Base-by-base conservation (phyloP, 2,329 filamentous ascomycete species). In the Botrytis squamosa region DNA sequence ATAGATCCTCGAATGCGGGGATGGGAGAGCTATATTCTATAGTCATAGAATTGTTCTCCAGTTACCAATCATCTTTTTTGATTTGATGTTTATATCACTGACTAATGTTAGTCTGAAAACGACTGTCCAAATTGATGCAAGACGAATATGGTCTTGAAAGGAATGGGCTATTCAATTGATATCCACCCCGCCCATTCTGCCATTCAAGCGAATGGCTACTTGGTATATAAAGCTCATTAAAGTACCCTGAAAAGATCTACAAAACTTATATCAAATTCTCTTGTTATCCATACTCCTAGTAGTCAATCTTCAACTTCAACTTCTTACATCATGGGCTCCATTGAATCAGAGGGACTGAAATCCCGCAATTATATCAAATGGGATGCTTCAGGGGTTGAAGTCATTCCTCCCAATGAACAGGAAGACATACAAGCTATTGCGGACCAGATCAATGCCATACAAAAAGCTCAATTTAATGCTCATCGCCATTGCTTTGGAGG, bases 351-450 rank as follows among this genome's bases (percentile, higher is more conserved):
- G 57, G 68, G 55, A 7, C 18, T 75, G 6, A 66, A 68, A 18
- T 72, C 63, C 33, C 73, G 73, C 67, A 82, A 82, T 46, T 85
- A 85, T 75, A 81, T 84, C 73, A 80, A 80, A 65, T 85, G 82
- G 82, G 79, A 85, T 76, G 78, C 80, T 59, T 73, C 80, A 33
- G 82, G 83, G 10, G 83, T 86, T 8, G 83, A 85, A 73, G 80
- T 80, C 33, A 79, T 83, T 8, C 81, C 82, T 16, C 77, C 79
- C 0, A 81, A 81, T 55, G 84, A 86, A 75, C 78, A 81, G 25
- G 82, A 85, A 70, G 83, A 85, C 74, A 85, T 85, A 46, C 77
- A 85, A 75, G 83, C 83, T 3, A 83, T 85, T 22, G 84, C 83
- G 60, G 82, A 84, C 40, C 81, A 83, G 77, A 84, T 85, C 79